These are phyloP conservation scores for Suhomyces xylopsoci DNA, from an alignment of 805 yeast species.

Conservation along the genomic window DNA sequence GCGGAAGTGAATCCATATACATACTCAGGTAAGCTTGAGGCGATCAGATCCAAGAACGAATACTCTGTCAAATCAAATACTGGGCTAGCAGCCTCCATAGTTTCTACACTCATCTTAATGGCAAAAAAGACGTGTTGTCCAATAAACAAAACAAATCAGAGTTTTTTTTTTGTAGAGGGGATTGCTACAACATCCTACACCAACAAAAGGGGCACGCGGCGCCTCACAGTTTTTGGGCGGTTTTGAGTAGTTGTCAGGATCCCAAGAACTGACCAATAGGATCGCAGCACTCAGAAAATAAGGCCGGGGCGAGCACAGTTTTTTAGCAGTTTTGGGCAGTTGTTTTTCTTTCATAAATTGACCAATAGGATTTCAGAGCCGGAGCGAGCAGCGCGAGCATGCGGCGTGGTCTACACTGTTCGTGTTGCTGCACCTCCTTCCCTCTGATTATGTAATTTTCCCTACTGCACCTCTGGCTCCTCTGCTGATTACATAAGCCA, in stretches of 20 bases:
- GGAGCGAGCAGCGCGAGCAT: no score
- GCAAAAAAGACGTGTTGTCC: neutral
- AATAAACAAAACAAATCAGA: neutral
- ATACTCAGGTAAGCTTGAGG: neutral
- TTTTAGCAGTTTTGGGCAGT: no score
- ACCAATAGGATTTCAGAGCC: no score
- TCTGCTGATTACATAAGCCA: neutral
- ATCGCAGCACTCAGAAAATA: neutral
- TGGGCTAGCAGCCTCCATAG: neutral
- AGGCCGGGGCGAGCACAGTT: neutral
- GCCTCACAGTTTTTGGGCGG: neutral
- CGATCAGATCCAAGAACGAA: neutral
- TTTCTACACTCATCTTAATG: neutral
- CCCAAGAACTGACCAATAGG: neutral
- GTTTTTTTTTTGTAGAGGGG: neutral
- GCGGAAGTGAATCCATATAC: neutral
- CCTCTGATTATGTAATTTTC: no score
- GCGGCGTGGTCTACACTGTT: no score
- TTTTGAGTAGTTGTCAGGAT: neutral
- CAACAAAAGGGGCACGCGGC: neutral
- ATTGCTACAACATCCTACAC: neutral
- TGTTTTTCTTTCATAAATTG: no score
- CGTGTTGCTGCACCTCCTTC: no score
- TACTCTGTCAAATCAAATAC: neutral
- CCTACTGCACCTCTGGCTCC: no score